Conservation (phyloP, 495 filamentous ascomycete species). For the Rusavskia elegans region DNA sequence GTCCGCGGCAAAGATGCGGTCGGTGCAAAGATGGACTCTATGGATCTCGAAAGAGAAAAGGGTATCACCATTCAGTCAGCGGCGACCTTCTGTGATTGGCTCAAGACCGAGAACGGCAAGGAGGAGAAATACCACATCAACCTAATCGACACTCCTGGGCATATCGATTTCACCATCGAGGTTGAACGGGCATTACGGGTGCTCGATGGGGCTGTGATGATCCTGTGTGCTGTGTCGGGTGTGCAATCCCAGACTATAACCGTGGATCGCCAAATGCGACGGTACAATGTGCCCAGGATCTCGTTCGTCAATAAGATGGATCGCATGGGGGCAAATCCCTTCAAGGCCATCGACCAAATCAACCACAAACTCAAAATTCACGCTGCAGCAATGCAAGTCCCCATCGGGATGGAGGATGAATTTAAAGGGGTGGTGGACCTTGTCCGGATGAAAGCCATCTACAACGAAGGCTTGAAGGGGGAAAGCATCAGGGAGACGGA, state of each 20-base stretch:
- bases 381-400: slow-evolving; percentile 88
- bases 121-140: slow-evolving; percentile 95
- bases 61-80: slow-evolving; percentile 98
- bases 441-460: slow-evolving; percentile 80
- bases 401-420: slow-evolving; percentile 82
- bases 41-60: slow-evolving; percentile 96
- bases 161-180: slow-evolving; percentile 99
- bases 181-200: slow-evolving; percentile 94
- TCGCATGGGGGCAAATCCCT: slow-evolving; percentile 95
- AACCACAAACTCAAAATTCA: slow-evolving; percentile 85
- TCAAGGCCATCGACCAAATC: slow-evolving; percentile 94
- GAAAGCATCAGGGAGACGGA: slow-evolving; percentile 55
- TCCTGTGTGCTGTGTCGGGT: slow-evolving; percentile 91
- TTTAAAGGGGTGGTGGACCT: slow-evolving; percentile 93
- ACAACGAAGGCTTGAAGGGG: slow-evolving; percentile 73
- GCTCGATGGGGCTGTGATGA: slow-evolving; percentile 95
- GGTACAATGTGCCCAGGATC: slow-evolving; percentile 91
- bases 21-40: slow-evolving; percentile 99
- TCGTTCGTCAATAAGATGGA: slow-evolving; percentile 99
- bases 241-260: slow-evolving; percentile 98
- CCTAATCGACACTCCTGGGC: slow-evolving; percentile 95
- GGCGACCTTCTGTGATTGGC: slow-evolving; percentile 96
- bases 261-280: slow-evolving; percentile 94
- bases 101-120: slow-evolving; percentile 61
- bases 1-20: slow-evolving; percentile 90